Evolutionary conservation across 2,329 filamentous ascomycete genomes (phyloP), one percentile per base, ranked within the genome.

Genomic region (Cladosporium halotolerans): DNA sequence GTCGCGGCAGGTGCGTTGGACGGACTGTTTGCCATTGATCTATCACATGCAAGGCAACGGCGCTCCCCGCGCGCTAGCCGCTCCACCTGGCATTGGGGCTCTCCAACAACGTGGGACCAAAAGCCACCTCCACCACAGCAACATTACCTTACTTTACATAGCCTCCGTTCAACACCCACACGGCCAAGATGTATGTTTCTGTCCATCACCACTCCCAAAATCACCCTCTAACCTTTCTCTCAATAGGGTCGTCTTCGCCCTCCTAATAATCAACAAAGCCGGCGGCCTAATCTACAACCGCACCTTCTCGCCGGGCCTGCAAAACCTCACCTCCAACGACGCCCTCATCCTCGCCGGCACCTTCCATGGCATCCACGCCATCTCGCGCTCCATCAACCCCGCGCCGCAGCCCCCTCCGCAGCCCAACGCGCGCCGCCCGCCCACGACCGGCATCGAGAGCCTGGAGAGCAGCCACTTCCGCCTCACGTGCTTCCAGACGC

Each of bases 181-280:
- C 47, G 47, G 28, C 47, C 47, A 42, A 32, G n/a, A n/a, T n/a
- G n/a, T n/a, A n/a, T n/a, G n/a, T n/a, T n/a, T n/a, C n/a, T n/a
- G n/a, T n/a, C n/a, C n/a, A n/a, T n/a, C n/a, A n/a, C n/a, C n/a
- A n/a, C n/a, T n/a, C n/a, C n/a, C n/a, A n/a, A n/a, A n/a, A n/a
- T n/a, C n/a, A n/a, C n/a, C n/a, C n/a, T n/a, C n/a, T n/a, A n/a
- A n/a, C n/a, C n/a, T n/a, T n/a, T n/a, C n/a, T n/a, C n/a, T n/a
- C n/a, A n/a, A n/a, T n/a, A n/a, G 91, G 93, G 88, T 90, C 61
- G 87, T 99, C 70, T 93, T 95, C 72, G 85, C 91, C 55, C 85
- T 99, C 67, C 90, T 97, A 70, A 86, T 99, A 70, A 96, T 99
- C 77, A 97, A 96, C 79, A 99, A 99, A 80, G 91, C 93, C 60